These are phyloP conservation scores for Lanmaoa rubissima DNA, from an alignment of 768 basidiomycete species.

Conservation along the genomic window DNA sequence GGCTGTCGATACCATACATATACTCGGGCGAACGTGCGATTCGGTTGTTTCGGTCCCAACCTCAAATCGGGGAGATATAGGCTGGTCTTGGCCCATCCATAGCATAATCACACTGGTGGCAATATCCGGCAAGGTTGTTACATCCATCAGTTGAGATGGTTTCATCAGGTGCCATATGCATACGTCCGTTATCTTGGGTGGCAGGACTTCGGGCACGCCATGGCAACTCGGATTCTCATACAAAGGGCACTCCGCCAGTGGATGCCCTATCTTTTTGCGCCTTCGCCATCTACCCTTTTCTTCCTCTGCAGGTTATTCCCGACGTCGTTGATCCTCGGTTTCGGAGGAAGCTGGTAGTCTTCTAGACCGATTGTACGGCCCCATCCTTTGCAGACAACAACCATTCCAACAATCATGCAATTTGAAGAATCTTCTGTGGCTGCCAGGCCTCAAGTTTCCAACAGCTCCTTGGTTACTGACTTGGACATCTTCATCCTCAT, in stretches of 20 bases:
- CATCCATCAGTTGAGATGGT: not conserved
- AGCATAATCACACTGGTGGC: not conserved
- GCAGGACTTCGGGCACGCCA: not conserved
- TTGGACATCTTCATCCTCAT: slow-evolving; percentile 46
- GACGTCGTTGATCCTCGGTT: not conserved
- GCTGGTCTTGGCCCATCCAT: not conserved
- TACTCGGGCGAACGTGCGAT: not conserved
- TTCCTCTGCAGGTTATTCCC: not conserved
- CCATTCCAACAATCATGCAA: slow-evolving; percentile 8
- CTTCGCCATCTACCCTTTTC: not conserved
- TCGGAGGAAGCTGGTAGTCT: not conserved
- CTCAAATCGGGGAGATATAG: not conserved
- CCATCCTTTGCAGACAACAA: not conserved
- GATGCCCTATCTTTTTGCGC: not conserved
- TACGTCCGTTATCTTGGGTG: not conserved
- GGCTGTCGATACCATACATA: not conserved
- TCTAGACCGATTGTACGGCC: not conserved
- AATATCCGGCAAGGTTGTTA: not conserved
- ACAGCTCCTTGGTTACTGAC: slow-evolving; percentile 26
- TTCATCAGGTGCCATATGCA: not conserved
- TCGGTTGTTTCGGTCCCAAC: not conserved
- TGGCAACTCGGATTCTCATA: not conserved
- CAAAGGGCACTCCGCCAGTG: not conserved
- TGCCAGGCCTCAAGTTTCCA: not conserved
- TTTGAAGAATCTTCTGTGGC: not conserved